phyloP scores from a whole-genome alignment of 1,139 yeast species.

The Pichia sp. region DNA sequence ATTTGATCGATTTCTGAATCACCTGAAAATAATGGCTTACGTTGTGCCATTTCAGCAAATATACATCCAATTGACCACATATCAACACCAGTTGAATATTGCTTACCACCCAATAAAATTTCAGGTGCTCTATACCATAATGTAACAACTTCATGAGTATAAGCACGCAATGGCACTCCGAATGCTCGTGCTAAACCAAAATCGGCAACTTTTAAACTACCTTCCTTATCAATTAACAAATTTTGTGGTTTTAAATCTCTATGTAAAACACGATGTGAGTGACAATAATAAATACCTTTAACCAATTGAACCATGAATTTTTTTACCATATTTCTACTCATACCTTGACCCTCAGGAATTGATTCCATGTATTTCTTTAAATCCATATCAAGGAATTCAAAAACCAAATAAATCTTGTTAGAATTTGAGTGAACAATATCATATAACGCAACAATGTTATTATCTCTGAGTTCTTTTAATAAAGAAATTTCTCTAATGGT shows the following conservation, averaged over 20 bases:
- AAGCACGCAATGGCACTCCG: conserved; percentile 94
- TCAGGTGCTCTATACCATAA: conserved; percentile 98
- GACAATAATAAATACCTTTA: conserved; percentile 91
- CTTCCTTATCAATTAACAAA: conserved; percentile 87
- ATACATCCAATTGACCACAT: conserved; percentile 99
- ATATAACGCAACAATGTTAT: conserved; percentile 81
- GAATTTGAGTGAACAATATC: conserved; percentile 97
- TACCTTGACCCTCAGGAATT: conserved; percentile 84
- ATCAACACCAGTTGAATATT: conserved; percentile 95
- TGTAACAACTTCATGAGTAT: conserved; percentile 96
- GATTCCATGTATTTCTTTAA: conserved; percentile 95
- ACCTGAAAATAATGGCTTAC: conserved; percentile 94
- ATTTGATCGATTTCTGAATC: conserved; percentile 98
- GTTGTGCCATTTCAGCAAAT: conserved; percentile 96
- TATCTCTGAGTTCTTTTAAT: conserved; percentile 86
- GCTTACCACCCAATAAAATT: conserved; percentile 90
- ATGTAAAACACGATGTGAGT: conserved; percentile 89
- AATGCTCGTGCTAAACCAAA: conserved; percentile 96
- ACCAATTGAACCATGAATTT: conserved; percentile 89
- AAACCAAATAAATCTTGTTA: conserved; percentile 86
- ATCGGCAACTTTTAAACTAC: conserved; percentile 91
- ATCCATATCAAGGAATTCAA: conserved; percentile 90
- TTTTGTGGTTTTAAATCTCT: conserved; percentile 97
- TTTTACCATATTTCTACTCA: conserved; percentile 86
- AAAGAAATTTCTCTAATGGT: conserved; percentile 95